phyloP scores from a whole-genome alignment of 1,284 basidiomycete genomes.

The Moesziomyces sp. region DNA sequence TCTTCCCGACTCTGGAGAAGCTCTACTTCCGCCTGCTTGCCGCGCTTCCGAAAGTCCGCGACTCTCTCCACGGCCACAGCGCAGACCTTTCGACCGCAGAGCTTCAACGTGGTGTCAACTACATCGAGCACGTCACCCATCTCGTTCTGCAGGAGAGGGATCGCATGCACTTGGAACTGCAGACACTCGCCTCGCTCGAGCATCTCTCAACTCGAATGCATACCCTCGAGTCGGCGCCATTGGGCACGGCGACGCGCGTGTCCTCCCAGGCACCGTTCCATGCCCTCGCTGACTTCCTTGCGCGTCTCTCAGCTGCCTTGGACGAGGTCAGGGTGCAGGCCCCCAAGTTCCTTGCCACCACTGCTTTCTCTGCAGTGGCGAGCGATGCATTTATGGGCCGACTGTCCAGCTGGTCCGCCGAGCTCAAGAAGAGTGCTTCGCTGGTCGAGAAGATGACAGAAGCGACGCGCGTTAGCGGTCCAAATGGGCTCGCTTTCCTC shows the following conservation, averaged over 20 bases:
- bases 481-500: constrained; percentile 20
- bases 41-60: constrained; percentile 77
- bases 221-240: constrained; percentile 10
- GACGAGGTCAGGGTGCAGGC: constrained; percentile 29
- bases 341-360: constrained; percentile 28
- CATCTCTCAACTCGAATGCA: constrained; percentile 12
- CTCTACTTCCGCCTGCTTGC: constrained; percentile 81
- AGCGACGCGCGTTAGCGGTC: background rate
- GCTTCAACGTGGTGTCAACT: constrained; percentile 80
- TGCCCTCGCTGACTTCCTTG: constrained; percentile 28
- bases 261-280: constrained; percentile 16
- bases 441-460: constrained; percentile 13
- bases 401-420: constrained; percentile 8
- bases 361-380: constrained; percentile 20
- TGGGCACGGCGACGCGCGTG: constrained; percentile 11
- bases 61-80: constrained; percentile 78
- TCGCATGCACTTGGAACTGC: constrained; percentile 34
- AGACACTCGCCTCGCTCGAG: constrained; percentile 25
- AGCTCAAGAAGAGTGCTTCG: constrained; percentile 17
- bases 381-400: constrained; percentile 11
- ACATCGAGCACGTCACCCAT: constrained; percentile 77
- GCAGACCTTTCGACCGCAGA: constrained; percentile 85
- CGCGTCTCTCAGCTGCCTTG: constrained; percentile 28
- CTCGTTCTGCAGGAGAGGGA: constrained; percentile 47
- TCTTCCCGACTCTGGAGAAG: constrained; percentile 70